phyloP scores from a whole-genome alignment of 176 grass and related monocot genomes.

The Avena sativa region DNA sequence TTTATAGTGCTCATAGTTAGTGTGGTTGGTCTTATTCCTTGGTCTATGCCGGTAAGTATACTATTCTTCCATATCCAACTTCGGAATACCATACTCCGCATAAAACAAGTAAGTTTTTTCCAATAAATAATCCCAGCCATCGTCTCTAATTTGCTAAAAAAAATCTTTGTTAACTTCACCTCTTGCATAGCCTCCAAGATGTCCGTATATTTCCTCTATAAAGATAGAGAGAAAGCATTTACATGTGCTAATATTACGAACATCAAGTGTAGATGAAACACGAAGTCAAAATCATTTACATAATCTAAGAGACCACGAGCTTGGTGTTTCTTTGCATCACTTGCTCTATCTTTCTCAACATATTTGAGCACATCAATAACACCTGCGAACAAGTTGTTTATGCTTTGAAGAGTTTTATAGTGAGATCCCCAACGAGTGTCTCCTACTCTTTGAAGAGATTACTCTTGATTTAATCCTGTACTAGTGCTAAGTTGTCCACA shows the following conservation, averaged over 20 bases:
- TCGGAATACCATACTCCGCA: too few relatives aligned
- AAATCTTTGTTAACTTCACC: too few relatives aligned
- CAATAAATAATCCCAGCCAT: too few relatives aligned
- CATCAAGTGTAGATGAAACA: background rate
- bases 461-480: background rate
- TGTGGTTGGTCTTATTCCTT: too few relatives aligned
- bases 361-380: background rate
- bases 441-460: background rate
- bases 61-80: too few relatives aligned
- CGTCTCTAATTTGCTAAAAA: too few relatives aligned
- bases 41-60: too few relatives aligned
- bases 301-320: background rate
- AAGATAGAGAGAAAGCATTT: background rate
- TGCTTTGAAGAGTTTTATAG: too few relatives aligned
- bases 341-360: background rate
- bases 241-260: background rate
- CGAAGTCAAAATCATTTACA: background rate
- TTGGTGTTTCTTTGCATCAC: background rate
- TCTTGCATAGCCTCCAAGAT: too few relatives aligned
- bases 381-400: too few relatives aligned
- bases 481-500: background rate
- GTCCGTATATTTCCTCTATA: background rate
- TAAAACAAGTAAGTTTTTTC: too few relatives aligned
- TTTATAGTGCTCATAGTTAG: too few relatives aligned
- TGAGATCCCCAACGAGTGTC: background rate